phyloP scores from a whole-genome alignment of 192 early-diverging fungal species.

The Coemansia sp. region DNA sequence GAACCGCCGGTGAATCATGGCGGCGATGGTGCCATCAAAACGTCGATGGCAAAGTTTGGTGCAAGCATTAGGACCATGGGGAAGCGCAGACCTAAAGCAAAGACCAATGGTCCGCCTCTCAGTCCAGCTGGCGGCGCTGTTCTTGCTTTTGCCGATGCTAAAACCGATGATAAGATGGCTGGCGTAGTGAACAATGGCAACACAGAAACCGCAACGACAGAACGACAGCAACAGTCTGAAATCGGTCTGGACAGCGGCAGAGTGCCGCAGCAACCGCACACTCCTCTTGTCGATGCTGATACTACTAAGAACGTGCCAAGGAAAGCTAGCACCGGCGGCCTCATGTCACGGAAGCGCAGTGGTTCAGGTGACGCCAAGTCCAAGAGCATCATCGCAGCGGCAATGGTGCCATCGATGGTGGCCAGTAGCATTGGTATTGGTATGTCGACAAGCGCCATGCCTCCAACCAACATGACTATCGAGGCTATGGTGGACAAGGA shows the following conservation, averaged over 20 bases:
- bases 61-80: slow-evolving; percentile 19
- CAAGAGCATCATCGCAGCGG: slow-evolving; percentile 39
- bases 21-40: slow-evolving; percentile 13
- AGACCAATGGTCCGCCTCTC: no score
- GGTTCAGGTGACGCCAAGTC: slow-evolving; percentile 25
- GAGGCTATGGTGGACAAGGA: slow-evolving; percentile 53
- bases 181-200: background rate
- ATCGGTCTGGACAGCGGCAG: background rate
- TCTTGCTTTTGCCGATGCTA: background rate
- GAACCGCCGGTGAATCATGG: background rate
- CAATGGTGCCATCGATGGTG: slow-evolving; percentile 54
- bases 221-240: slow-evolving; percentile 3
- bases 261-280: background rate
- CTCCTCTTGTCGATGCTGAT: background rate
- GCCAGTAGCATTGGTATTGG: slow-evolving; percentile 52
- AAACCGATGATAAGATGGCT: background rate
- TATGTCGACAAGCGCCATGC: slow-evolving; percentile 54
- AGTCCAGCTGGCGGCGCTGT: background rate
- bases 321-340: slow-evolving; percentile 1
- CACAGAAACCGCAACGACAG: background rate
- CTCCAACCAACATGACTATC: slow-evolving; percentile 51
- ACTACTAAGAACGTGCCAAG: background rate
- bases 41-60: slow-evolving; percentile 33
- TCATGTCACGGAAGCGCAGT: slow-evolving; percentile 29
- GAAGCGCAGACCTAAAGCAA: background rate